These are phyloP conservation scores for Sarcocystis neurona DNA, from an alignment of 169 alveolate genomes.

Conservation along the genomic window DNA sequence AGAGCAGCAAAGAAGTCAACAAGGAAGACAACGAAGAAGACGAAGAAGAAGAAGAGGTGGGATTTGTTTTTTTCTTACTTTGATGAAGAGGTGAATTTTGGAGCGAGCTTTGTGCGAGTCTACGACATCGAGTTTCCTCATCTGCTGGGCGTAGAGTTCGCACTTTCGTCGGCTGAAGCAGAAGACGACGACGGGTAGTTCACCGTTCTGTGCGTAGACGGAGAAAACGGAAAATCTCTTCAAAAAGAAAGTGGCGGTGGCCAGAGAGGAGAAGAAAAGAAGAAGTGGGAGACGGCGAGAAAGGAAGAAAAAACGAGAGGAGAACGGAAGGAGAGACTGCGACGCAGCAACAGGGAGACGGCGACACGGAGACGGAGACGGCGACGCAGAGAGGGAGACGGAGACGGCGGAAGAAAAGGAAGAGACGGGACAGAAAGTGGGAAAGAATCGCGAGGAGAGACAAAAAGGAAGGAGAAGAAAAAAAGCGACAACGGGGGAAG, in stretches of 20 bases:
- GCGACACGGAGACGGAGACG: no score
- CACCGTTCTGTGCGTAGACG: slow-evolving; percentile 64
- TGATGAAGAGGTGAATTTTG: slow-evolving; percentile 68
- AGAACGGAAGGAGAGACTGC: no score
- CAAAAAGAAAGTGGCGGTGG: slow-evolving; percentile 41
- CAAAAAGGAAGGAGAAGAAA: not conserved
- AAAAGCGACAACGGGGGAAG: no score
- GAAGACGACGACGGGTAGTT: slow-evolving; percentile 65
- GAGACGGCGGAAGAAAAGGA: not conserved
- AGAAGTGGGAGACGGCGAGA: slow-evolving; percentile 8
- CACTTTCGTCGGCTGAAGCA: slow-evolving; percentile 56
- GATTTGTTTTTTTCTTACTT: slow-evolving; percentile 63
- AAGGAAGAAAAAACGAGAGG: slow-evolving; percentile 25
- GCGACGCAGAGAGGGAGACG: no score
- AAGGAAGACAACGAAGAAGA: not conserved
- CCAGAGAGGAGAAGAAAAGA: slow-evolving; percentile 39
- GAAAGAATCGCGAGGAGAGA: not conserved
- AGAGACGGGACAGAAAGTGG: no score
- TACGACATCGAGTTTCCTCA: slow-evolving; percentile 21
- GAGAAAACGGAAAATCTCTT: not conserved
- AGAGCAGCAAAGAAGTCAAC: not conserved
- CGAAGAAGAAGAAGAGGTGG: not conserved
- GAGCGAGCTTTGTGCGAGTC: slow-evolving; percentile 42
- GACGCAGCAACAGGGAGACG: no score
- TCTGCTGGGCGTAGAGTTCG: slow-evolving; percentile 50